Conservation (phyloP, 1,284 basidiomycete species). For the Vanrija sp. region DNA sequence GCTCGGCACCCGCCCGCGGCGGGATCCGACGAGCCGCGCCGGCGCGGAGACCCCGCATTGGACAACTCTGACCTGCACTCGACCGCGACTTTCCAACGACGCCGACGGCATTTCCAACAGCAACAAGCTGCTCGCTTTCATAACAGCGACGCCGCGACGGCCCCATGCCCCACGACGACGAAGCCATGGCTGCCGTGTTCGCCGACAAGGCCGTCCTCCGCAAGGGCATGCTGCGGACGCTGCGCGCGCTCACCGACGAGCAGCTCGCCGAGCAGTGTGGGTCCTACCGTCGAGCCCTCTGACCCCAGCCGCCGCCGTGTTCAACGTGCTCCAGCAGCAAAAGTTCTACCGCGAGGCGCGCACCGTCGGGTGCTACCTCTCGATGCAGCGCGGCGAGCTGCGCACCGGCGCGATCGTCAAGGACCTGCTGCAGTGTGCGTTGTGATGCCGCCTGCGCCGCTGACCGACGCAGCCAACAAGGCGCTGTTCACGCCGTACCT, state of each 20-base stretch:
- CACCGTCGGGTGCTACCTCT: conserved; percentile 43
- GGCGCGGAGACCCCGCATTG: background rate
- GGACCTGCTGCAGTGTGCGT: conserved; percentile 25
- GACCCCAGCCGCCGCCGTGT: conserved; percentile 34
- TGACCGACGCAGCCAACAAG: conserved; percentile 13
- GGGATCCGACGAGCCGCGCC: background rate
- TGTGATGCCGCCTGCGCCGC: background rate
- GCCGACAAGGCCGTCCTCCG: conserved; percentile 36
- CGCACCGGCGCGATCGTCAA: conserved; percentile 37
- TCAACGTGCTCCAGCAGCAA: conserved; percentile 21
- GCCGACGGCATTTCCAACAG: no score
- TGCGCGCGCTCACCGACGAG: conserved; percentile 27
- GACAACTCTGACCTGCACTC: no score
- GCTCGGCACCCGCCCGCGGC: background rate
- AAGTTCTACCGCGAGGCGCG: conserved; percentile 33
- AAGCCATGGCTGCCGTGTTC: conserved; percentile 21
- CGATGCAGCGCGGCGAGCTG: conserved; percentile 45
- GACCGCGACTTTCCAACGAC: no score
- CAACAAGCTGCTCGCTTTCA: background rate
- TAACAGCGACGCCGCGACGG: no score
- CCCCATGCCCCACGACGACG: background rate
- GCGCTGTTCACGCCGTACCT: conserved; percentile 43
- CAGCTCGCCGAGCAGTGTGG: conserved; percentile 41
- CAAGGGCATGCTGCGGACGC: conserved; percentile 34
- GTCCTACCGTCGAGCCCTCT: background rate